phyloP scores from a whole-genome alignment of 2,329 filamentous ascomycete genomes.

The Plenodomus biglobosus region DNA sequence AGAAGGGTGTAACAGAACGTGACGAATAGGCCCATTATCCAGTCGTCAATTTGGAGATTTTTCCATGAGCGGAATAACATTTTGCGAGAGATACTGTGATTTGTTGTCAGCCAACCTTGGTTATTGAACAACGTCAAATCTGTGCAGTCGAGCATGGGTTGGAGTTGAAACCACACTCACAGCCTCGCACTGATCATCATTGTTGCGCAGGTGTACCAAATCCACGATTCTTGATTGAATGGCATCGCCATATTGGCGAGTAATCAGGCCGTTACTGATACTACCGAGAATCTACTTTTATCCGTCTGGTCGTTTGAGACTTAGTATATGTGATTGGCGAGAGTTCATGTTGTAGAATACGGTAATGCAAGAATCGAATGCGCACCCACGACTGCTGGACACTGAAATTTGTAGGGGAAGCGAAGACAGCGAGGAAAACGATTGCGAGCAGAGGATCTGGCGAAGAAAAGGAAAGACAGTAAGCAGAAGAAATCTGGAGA shows the following conservation, averaged over 20 bases:
- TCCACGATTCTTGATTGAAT: conserved; percentile 50
- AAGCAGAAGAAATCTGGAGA: background rate
- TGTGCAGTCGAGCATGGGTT: background rate
- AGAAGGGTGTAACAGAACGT: conserved; percentile 53
- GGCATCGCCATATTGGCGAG: conserved; percentile 18
- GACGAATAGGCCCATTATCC: conserved; percentile 56
- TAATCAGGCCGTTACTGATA: conserved; percentile 1
- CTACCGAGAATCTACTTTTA: conserved; percentile 2
- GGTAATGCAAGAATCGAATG: background rate
- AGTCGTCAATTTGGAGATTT: conserved; percentile 59
- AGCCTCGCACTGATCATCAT: conserved; percentile 47
- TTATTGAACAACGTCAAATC: background rate
- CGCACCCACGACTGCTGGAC: conserved; percentile 4
- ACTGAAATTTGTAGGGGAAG: background rate
- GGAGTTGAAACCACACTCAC: conserved; percentile 33
- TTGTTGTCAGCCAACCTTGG: background rate
- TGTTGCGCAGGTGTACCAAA: conserved; percentile 49
- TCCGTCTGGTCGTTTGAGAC: conserved; percentile 18
- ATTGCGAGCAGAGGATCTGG: background rate
- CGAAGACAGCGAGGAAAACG: background rate
- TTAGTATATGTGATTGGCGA: conserved; percentile 11
- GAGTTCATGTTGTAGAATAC: conserved; percentile 23
- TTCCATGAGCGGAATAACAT: conserved; percentile 51
- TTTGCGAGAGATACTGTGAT: conserved; percentile 46
- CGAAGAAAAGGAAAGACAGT: conserved; percentile 1